Percentiles rank a stretch among this genome's conserved stretches.
Conservation (phyloP, 306 rosid genomes). For the Echinosophora koreensis region DNA sequence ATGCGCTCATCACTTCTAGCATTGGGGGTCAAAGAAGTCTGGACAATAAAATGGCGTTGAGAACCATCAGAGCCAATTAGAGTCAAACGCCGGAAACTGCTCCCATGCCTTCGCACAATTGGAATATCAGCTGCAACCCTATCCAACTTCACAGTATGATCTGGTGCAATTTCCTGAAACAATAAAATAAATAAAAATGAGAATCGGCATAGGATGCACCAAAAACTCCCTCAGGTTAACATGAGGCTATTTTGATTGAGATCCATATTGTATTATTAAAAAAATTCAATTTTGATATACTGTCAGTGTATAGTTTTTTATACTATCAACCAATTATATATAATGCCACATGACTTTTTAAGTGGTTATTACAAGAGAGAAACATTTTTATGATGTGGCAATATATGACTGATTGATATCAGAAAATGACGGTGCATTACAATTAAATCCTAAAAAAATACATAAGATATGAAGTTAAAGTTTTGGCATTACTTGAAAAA, state of each 20-base stretch:
- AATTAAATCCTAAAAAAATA: not conserved
- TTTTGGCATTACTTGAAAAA: slow-evolving; percentile 14
- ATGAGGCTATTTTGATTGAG: slow-evolving; percentile 26
- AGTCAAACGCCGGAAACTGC: slow-evolving; percentile 98
- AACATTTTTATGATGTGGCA: no score
- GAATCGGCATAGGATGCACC: slow-evolving; percentile 44
- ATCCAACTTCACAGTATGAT: slow-evolving; percentile 93
- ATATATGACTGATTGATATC: no score
- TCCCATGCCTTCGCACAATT: slow-evolving; percentile 97
- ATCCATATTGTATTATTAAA: not conserved
- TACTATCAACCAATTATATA: no score
- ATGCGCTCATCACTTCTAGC: slow-evolving; percentile 99
- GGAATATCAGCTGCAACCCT: slow-evolving; percentile 99
- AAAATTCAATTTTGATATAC: no score
- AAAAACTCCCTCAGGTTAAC: slow-evolving; percentile 13
- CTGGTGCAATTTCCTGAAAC: slow-evolving; percentile 93
- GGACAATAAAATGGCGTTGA: slow-evolving; percentile 98
- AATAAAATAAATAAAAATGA: slow-evolving; percentile 25
- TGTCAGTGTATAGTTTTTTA: no score
- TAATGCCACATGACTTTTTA: no score
- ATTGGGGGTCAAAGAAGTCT: slow-evolving; percentile 97
- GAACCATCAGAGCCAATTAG: slow-evolving; percentile 99
- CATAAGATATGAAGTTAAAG: not conserved
- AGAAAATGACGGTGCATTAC: no score
- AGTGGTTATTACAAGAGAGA: no score